Conservation (phyloP, 768 basidiomycete genomes). For the Russula vinacea region DNA sequence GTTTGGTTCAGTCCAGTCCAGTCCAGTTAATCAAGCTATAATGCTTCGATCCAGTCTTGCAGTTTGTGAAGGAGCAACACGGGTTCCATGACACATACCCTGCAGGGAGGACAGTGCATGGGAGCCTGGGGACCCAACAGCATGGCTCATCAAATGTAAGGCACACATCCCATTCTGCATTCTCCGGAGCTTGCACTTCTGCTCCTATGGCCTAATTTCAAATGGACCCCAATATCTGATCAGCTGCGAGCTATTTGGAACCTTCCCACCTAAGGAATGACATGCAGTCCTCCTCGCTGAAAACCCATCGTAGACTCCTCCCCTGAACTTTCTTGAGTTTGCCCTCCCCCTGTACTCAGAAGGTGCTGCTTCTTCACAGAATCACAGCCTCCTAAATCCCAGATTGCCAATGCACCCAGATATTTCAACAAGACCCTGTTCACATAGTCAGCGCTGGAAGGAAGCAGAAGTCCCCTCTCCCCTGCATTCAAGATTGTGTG, state of each 20-base stretch:
- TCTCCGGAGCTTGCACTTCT: neutral
- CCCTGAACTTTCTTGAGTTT: neutral
- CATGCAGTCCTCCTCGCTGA: neutral
- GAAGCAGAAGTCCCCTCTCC: too few relatives aligned
- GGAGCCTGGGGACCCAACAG: neutral
- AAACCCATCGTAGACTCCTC: neutral
- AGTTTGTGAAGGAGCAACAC: neutral
- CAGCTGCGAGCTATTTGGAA: neutral
- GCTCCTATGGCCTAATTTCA: neutral
- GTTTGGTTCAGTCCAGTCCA: too few relatives aligned
- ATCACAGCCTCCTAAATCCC: neutral
- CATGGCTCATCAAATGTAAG: constrained; percentile 2
- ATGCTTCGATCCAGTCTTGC: neutral
- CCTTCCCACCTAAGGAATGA: neutral
- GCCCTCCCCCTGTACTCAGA: neutral
- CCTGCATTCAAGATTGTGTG: too few relatives aligned
- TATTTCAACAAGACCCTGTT: neutral
- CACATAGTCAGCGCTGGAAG: too few relatives aligned
- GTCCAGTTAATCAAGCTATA: too few relatives aligned
- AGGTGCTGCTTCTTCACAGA: neutral
- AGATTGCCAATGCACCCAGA: neutral
- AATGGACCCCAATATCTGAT: neutral
- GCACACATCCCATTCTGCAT: neutral
- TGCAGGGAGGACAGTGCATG: neutral
- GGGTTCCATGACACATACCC: neutral